These are phyloP conservation scores for Dissoconium aciculare DNA, from an alignment of 2,329 filamentous ascomycete species.

Conservation along the genomic window DNA sequence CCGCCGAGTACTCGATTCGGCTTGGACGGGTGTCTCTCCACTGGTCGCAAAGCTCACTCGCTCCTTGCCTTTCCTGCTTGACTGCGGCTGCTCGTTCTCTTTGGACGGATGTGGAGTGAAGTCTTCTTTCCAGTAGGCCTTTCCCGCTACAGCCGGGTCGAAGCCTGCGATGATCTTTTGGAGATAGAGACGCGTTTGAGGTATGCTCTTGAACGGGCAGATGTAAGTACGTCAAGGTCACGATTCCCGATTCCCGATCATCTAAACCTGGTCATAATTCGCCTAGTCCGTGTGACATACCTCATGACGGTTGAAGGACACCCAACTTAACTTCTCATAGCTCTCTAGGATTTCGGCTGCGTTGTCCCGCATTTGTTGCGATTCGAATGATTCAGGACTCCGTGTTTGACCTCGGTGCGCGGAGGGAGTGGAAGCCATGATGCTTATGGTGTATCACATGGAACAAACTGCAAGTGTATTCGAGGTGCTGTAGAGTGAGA, in stretches of 20 bases:
- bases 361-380: constrained; percentile 12
- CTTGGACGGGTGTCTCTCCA: too few relatives aligned
- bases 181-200: constrained; percentile 21
- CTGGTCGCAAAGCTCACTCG: constrained; percentile 6
- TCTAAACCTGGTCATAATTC: too few relatives aligned
- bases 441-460: too few relatives aligned
- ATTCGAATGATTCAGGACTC: constrained; percentile 17
- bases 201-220: constrained; percentile 19
- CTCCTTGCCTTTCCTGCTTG: constrained; percentile 15
- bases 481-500: too few relatives aligned
- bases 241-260: too few relatives aligned
- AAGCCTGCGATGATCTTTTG: constrained; percentile 20
- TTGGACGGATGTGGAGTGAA: constrained; percentile 12
- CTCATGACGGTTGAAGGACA: constrained; percentile 5
- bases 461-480: too few relatives aligned
- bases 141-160: constrained; percentile 9
- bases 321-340: constrained; percentile 22
- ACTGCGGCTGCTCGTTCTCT: constrained; percentile 5
- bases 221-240: constrained; percentile 2
- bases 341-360: constrained; percentile 19
- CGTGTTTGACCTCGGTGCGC: too few relatives aligned
- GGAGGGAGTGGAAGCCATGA: too few relatives aligned
- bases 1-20: too few relatives aligned
- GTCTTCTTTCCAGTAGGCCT: constrained; percentile 17
- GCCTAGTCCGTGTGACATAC: too few relatives aligned